Percentiles rank a stretch among this genome's conserved stretches.
Conservation (phyloP, 768 basidiomycete species). For the Termitomyces heimii region DNA sequence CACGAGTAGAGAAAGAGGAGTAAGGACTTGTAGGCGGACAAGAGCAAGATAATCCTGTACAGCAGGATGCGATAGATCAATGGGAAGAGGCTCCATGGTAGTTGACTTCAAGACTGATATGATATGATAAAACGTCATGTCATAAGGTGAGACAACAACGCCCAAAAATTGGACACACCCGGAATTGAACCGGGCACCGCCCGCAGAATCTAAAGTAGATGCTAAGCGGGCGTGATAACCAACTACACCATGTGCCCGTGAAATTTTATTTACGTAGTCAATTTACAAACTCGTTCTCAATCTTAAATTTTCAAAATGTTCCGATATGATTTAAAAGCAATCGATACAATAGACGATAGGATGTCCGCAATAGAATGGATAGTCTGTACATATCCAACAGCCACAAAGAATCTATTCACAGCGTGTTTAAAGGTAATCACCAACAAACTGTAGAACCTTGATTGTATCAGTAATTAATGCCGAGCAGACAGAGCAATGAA, state of each 20-base stretch:
- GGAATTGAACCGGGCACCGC: conserved; percentile 25
- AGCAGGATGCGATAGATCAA: conserved; percentile 55
- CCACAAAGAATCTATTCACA: not conserved
- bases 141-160: not conserved
- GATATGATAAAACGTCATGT: not conserved
- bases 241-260: conserved; percentile 26
- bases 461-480: not conserved
- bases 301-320: too few species aligned
- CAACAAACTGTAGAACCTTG: not conserved
- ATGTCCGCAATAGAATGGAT: not conserved
- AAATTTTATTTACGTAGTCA: too few species aligned
- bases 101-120: not conserved
- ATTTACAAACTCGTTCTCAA: too few species aligned
- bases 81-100: conserved; percentile 49
- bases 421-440: not conserved
- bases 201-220: conserved; percentile 10
- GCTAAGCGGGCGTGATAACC: conserved; percentile 28
- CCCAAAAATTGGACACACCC: conserved; percentile 19
- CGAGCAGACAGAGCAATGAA: too few species aligned
- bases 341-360: not conserved
- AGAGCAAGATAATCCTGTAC: conserved; percentile 64
- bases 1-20: conserved; percentile 78
- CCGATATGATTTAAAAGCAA: not conserved
- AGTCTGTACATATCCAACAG: not conserved
- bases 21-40: conserved; percentile 76